Percentiles rank a stretch among this genome's conserved stretches.
phyloP scores from a whole-genome alignment of 2,329 filamentous ascomycete genomes.

The Aspergillus calidoustus region DNA sequence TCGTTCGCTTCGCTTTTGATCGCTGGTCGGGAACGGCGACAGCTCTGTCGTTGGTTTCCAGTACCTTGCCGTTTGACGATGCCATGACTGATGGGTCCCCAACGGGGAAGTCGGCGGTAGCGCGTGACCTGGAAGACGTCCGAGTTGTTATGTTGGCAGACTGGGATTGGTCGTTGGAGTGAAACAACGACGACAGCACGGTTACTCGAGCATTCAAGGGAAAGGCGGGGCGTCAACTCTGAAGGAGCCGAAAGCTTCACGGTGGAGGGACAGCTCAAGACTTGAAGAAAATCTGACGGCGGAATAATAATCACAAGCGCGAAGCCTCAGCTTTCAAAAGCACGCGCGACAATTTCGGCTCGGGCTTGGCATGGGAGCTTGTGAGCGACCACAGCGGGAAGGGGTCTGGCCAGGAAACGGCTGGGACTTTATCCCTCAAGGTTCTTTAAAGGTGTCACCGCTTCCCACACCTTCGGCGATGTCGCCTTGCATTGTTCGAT shows the following conservation, averaged over 20 bases:
- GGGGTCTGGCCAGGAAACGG: neutral
- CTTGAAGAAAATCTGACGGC: conserved; percentile 11
- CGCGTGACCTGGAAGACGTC: neutral
- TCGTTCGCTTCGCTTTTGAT: conserved; percentile 23
- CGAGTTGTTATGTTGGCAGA: conserved; percentile 13
- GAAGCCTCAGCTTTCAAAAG: conserved; percentile 3
- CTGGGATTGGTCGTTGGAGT: neutral
- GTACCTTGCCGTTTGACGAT: conserved; percentile 31
- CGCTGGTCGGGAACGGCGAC: conserved; percentile 16
- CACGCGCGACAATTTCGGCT: conserved; percentile 14
- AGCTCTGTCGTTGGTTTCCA: conserved; percentile 26
- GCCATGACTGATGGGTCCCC: conserved; percentile 28
- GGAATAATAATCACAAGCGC: conserved; percentile 15
- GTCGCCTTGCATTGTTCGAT: conserved; percentile 1
- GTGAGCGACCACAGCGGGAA: neutral
- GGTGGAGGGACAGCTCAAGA: neutral
- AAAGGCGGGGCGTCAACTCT: neutral
- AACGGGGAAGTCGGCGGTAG: conserved; percentile 9
- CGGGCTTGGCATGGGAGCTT: conserved; percentile 15
- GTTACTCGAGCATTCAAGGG: conserved; percentile 8
- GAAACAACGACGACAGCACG: neutral
- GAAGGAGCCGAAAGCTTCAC: neutral
- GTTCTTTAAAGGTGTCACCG: neutral
- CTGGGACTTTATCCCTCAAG: neutral
- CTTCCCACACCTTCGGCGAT: neutral